A percentile compares a stretch with the other conserved stretches of the same genome.
Conservation (phyloP, 2,329 filamentous ascomycete genomes). For the Thielaviopsis euricoi region DNA sequence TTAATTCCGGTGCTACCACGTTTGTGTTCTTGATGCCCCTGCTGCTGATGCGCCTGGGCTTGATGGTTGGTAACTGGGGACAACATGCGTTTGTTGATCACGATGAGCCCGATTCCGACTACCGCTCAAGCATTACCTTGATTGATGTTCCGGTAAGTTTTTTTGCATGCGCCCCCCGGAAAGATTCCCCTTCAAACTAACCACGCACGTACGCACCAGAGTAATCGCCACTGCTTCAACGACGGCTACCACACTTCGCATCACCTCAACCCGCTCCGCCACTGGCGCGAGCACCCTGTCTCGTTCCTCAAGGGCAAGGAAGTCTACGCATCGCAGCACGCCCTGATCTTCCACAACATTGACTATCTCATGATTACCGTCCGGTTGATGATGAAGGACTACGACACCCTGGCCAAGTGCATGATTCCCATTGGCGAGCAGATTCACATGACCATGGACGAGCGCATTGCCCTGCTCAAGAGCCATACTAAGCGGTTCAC, state of each 20-base stretch:
- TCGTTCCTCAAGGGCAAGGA: conserved; percentile 56
- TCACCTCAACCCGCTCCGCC: conserved; percentile 59
- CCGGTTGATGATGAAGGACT: conserved; percentile 52
- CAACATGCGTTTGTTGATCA: conserved; percentile 71
- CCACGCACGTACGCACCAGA: conserved; percentile 27
- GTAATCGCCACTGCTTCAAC: conserved; percentile 69
- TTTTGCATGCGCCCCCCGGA: no score
- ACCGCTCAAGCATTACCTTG: conserved; percentile 60
- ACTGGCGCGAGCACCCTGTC: conserved; percentile 67
- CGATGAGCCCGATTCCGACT: conserved; percentile 59
- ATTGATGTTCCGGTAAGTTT: conserved; percentile 59
- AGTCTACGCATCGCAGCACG: conserved; percentile 47
- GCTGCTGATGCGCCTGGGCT: conserved; percentile 44
- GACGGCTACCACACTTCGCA: conserved; percentile 73
- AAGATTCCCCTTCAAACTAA: not conserved
- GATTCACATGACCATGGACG: conserved; percentile 45
- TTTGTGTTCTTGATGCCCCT: conserved; percentile 55
- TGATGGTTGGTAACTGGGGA: conserved; percentile 77
- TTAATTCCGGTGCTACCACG: conserved; percentile 38
- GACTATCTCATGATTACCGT: conserved; percentile 66
- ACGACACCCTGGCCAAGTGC: conserved; percentile 49
- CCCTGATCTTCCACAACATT: conserved; percentile 65
- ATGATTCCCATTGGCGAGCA: conserved; percentile 61
- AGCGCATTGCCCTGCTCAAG: conserved; percentile 45
- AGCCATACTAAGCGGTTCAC: conserved; percentile 49